These are phyloP conservation scores for Penicillium nordicum DNA, from an alignment of 2,329 filamentous ascomycete species.

Conservation along the genomic window DNA sequence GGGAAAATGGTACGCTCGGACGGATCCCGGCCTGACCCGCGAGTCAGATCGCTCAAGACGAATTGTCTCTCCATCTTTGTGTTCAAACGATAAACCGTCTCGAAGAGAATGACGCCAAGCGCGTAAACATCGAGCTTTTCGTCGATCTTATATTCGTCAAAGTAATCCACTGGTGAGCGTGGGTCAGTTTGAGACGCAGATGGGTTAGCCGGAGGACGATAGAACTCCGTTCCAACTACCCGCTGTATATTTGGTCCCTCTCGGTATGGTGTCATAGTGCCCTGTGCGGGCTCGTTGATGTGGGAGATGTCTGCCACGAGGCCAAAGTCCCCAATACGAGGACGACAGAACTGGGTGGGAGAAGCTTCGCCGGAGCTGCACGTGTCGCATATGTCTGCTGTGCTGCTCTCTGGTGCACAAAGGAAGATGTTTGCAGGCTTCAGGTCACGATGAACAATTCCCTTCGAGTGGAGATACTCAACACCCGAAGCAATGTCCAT, in stretches of 20 bases:
- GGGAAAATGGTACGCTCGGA: slow-evolving; percentile 31
- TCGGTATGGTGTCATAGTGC: slow-evolving; percentile 19
- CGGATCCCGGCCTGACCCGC: slow-evolving; percentile 15
- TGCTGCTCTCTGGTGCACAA: slow-evolving; percentile 48
- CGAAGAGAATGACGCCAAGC: slow-evolving; percentile 60
- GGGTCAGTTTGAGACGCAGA: slow-evolving; percentile 1
- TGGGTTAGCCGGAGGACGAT: slow-evolving; percentile 49
- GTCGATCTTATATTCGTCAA: slow-evolving; percentile 34
- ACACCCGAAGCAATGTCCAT: slow-evolving; percentile 60
- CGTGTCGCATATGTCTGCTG: slow-evolving; percentile 45
- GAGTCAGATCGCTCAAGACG: slow-evolving; percentile 42
- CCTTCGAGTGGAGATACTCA: slow-evolving; percentile 60
- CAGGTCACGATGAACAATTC: slow-evolving; percentile 63
- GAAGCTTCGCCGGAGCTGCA: slow-evolving; percentile 39
- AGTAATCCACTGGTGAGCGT: not conserved
- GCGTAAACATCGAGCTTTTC: slow-evolving; percentile 61
- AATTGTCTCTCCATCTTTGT: slow-evolving; percentile 49
- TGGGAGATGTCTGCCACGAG: slow-evolving; percentile 56
- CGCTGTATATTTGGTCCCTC: slow-evolving; percentile 32
- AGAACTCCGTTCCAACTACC: slow-evolving; percentile 60
- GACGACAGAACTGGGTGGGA: slow-evolving; percentile 47
- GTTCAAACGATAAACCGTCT: slow-evolving; percentile 56
- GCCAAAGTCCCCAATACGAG: slow-evolving; percentile 67
- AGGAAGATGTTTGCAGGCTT: slow-evolving; percentile 69
- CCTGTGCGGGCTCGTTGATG: slow-evolving; percentile 29